Conservation (phyloP, 169 alveolate species). For the Cyclospora cayetanensis region DNA sequence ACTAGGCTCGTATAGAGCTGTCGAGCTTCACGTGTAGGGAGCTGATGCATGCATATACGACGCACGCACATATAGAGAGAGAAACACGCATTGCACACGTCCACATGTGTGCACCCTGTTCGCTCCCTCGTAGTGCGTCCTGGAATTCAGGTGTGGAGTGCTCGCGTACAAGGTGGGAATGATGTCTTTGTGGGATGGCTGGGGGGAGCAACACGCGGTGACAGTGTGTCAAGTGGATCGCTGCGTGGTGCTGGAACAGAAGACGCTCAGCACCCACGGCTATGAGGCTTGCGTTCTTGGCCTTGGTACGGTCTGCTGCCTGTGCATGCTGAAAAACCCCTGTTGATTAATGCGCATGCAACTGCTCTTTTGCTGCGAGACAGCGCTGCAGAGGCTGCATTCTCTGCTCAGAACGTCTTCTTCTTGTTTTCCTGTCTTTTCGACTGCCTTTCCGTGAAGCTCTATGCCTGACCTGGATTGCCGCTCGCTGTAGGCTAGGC, state of each 20-base stretch:
- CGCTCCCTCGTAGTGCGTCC: no score
- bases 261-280: slow-evolving; percentile 85
- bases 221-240: slow-evolving; percentile 87
- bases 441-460: not conserved
- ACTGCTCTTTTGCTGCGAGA: not conserved
- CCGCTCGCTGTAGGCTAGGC: no score
- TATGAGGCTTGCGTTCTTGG: slow-evolving; percentile 90
- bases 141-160: slow-evolving; percentile 83
- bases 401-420: not conserved
- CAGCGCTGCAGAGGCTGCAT: not conserved
- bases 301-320: slow-evolving; percentile 72
- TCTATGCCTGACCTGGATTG: no score
- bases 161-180: slow-evolving; percentile 89
- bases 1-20: no score
- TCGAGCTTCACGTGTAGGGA: no score
- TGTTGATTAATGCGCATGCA: not conserved
- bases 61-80: no score
- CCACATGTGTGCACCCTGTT: no score
- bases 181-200: slow-evolving; percentile 90
- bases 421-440: not conserved
- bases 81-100: no score
- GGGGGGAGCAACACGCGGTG: slow-evolving; percentile 90
- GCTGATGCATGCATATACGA: no score
- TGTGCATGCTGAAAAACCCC: not conserved
- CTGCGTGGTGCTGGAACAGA: slow-evolving; percentile 84